Evolutionary conservation across 768 basidiomycete species (phyloP).

Genomic region (Roridomyces roridus): DNA sequence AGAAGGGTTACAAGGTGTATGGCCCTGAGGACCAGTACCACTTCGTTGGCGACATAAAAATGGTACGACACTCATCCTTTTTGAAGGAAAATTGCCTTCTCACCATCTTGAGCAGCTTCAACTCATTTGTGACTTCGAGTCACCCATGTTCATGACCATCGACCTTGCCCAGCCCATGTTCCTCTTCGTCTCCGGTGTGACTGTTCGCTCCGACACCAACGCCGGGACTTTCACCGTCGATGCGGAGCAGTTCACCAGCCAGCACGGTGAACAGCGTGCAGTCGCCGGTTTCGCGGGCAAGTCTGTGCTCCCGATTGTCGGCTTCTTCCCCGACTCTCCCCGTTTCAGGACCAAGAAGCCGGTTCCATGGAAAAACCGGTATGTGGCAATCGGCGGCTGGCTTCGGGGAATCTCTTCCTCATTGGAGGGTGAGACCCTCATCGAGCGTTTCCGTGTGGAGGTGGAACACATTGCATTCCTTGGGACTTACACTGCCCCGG

Average conservation of each 20-base stretch:
- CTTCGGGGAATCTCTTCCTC: neutral
- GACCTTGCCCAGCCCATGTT: neutral
- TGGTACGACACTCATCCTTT: too few relatives aligned
- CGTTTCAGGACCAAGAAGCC: neutral
- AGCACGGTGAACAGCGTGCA: neutral
- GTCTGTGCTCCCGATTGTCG: neutral
- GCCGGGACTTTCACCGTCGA: neutral
- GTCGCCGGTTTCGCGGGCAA: neutral
- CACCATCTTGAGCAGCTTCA: neutral
- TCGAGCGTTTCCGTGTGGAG: neutral
- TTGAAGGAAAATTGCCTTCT: too few relatives aligned
- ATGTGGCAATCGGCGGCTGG: neutral
- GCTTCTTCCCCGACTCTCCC: neutral
- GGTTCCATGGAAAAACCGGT: neutral
- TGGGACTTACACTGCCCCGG: neutral
- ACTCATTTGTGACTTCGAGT: neutral
- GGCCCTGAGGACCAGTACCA: too few relatives aligned
- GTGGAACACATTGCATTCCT: neutral
- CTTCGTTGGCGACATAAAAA: slow-evolving; percentile 3
- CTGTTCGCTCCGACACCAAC: neutral
- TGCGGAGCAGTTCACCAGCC: neutral
- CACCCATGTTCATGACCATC: neutral
- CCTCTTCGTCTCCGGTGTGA: neutral
- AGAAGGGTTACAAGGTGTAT: too few relatives aligned
- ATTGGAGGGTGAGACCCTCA: neutral